Evolutionary conservation across 2,329 filamentous ascomycete species (phyloP).

Genomic region (Exophiala viscosa): DNA sequence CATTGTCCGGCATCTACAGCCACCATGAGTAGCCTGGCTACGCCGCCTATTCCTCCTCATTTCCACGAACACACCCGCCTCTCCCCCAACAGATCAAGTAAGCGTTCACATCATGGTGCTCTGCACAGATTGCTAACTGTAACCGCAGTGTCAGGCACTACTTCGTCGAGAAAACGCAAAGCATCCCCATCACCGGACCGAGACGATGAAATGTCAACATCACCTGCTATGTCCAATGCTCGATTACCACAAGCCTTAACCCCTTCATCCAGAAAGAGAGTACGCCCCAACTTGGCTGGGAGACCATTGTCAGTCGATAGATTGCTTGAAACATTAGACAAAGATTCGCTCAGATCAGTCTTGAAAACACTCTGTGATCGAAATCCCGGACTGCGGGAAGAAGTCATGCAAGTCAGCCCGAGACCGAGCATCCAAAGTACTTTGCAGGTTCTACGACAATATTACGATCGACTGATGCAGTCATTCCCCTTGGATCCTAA

Average conservation of each 20-base stretch:
- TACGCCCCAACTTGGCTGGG: conserved; percentile 65
- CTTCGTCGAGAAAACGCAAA: conserved; percentile 71
- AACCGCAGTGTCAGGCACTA: conserved; percentile 32
- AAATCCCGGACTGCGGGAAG: conserved; percentile 78
- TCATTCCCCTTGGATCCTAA: conserved; percentile 84
- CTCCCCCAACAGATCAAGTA: conserved; percentile 59
- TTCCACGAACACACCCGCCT: conserved; percentile 59
- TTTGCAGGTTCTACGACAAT: conserved; percentile 73
- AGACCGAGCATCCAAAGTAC: conserved; percentile 80
- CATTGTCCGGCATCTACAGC: conserved; percentile 22
- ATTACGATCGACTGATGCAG: conserved; percentile 71
- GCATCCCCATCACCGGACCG: conserved; percentile 44
- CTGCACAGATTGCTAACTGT: conserved; percentile 9
- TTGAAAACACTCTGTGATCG: conserved; percentile 89
- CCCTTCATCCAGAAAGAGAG: conserved; percentile 64
- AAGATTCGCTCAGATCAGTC: conserved; percentile 75
- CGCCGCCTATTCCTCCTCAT: conserved; percentile 59
- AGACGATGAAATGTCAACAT: conserved; percentile 79
- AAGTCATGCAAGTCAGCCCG: conserved; percentile 79
- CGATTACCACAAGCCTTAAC: conserved; percentile 65
- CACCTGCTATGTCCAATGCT: conserved; percentile 77
- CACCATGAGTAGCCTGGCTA: conserved; percentile 60
- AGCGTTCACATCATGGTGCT: conserved; percentile 28
- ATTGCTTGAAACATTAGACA: conserved; percentile 90
- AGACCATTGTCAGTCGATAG: conserved; percentile 65